Percentiles rank a stretch among this genome's conserved stretches.
Conservation (phyloP, 805 yeast genomes). For the Vanderwaltozyma tropicalis region DNA sequence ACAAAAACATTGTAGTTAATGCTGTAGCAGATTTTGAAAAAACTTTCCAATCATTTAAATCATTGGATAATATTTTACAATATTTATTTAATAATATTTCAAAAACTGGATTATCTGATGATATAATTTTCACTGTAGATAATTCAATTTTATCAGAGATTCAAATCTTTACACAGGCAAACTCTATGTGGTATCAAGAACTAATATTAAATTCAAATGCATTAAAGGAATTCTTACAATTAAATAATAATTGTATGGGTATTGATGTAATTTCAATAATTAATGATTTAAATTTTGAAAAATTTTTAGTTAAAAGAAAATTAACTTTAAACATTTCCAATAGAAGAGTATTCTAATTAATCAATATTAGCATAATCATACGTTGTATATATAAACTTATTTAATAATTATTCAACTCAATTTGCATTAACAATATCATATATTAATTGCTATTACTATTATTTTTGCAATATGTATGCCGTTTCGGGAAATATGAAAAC, state of each 20-base stretch:
- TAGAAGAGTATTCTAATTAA: conserved; percentile 1
- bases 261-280: background rate
- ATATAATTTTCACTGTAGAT: conserved; percentile 6
- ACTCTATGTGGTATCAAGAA: conserved; percentile 6
- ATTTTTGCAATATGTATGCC: no score
- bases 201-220: conserved; percentile 4
- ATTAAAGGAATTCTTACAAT: conserved; percentile 1
- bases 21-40: conserved; percentile 14
- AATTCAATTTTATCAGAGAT: conserved; percentile 8
- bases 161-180: conserved; percentile 9
- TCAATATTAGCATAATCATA: no score
- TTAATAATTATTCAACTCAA: no score
- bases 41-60: conserved; percentile 14
- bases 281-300: conserved; percentile 1
- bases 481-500: no score
- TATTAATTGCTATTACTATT: no score
- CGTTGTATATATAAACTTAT: no score
- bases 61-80: conserved; percentile 5
- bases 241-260: background rate
- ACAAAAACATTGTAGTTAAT: conserved; percentile 10
- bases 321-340: conserved; percentile 1
- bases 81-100: conserved; percentile 7
- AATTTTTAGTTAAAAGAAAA: conserved; percentile 2
- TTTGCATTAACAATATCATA: no score
- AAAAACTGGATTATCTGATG: conserved; percentile 8